Evolutionary conservation across 257 asterid species (phyloP).

Genomic region (Datura wrightii): DNA sequence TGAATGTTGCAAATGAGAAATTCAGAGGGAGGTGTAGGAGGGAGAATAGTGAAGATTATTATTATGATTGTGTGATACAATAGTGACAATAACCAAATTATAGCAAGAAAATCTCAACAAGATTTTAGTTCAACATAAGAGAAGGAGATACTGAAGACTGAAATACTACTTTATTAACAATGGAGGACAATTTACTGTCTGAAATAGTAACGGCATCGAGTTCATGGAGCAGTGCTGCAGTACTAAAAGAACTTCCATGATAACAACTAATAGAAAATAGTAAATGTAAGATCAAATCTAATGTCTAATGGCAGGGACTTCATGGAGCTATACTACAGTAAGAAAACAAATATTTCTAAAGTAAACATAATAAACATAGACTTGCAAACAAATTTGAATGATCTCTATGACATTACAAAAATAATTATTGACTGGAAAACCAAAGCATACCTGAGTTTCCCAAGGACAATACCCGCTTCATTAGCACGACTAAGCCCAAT

Average conservation of each 20-base stretch:
- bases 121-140: slow-evolving; percentile 3
- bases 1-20: background rate
- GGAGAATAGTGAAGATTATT: background rate
- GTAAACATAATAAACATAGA: slow-evolving; percentile 1
- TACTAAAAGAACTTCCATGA: background rate
- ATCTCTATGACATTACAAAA: background rate
- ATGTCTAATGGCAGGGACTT: background rate
- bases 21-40: background rate
- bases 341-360: background rate
- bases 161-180: background rate
- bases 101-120: slow-evolving; percentile 16
- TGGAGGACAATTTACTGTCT: background rate
- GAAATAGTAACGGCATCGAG: background rate
- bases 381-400: background rate
- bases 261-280: background rate
- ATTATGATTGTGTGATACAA: background rate
- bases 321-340: background rate
- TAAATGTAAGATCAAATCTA: background rate
- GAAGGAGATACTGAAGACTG: background rate
- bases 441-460: slow-evolving; percentile 84
- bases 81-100: background rate
- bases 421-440: slow-evolving; percentile 18
- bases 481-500: slow-evolving; percentile 83
- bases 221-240: slow-evolving; percentile 20
- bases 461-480: slow-evolving; percentile 95